These are phyloP conservation scores for Chlamydomonas incerta DNA, from an alignment of 139 green algal species.

Conservation along the genomic window DNA sequence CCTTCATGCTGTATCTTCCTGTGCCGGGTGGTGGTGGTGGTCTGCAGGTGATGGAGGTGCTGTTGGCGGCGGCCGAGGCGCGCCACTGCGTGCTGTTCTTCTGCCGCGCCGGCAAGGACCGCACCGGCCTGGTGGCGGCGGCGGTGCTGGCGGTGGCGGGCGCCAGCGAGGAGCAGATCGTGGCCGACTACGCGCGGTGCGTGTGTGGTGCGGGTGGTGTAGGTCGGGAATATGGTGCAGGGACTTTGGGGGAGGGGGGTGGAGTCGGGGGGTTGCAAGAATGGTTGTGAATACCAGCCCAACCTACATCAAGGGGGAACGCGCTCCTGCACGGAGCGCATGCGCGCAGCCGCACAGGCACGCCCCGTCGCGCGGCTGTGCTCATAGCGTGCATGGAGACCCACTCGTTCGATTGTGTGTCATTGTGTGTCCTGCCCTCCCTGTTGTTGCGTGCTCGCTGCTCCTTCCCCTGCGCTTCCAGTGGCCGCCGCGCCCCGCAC, in stretches of 20 bases:
- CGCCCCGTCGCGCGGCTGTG: not conserved
- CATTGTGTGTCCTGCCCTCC: too few relatives aligned
- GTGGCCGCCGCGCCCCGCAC: too few relatives aligned
- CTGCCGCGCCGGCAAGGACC: slow-evolving; percentile 80
- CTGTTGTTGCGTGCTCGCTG: too few relatives aligned
- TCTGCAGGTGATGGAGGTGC: slow-evolving; percentile 28
- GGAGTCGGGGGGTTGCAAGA: not conserved
- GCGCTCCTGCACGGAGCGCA: not conserved
- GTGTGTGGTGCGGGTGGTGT: too few relatives aligned
- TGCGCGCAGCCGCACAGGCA: not conserved
- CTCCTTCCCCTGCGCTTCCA: too few relatives aligned
- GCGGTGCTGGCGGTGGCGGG: slow-evolving; percentile 71
- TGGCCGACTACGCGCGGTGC: slow-evolving; percentile 51
- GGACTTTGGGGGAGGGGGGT: not conserved
- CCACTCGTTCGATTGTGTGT: too few relatives aligned
- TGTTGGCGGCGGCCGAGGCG: slow-evolving; percentile 28
- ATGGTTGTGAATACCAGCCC: not conserved
- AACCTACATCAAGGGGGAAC: not conserved
- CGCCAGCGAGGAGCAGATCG: slow-evolving; percentile 46
- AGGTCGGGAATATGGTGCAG: too few relatives aligned
- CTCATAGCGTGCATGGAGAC: too few relatives aligned
- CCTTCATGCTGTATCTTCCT: too few relatives aligned
- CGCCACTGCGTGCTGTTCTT: slow-evolving; percentile 73
- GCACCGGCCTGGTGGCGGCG: slow-evolving; percentile 76
- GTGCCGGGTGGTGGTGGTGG: too few relatives aligned